Evolutionary conservation across 306 rosid genomes (phyloP), one percentile per base, ranked within the genome.

Genomic region (Comarum palustre): DNA sequence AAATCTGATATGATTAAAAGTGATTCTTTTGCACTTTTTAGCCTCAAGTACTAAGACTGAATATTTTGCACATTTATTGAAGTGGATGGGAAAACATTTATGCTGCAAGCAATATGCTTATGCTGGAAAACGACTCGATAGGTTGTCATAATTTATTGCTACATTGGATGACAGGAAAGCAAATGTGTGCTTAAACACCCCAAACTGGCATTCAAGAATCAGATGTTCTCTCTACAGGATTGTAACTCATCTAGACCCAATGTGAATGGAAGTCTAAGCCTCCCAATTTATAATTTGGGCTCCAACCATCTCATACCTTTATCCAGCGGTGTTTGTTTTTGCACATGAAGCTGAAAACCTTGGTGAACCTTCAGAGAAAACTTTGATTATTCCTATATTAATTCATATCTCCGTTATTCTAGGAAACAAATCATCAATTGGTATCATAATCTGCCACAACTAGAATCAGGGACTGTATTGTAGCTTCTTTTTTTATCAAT

Each of bases 151-250:
- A 85, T 82, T 83, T 84, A 65, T 87, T 67, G 72, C 79, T 82
- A 69, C 79, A 79, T 85, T 85, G 82, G 73, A 85, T 91, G 90
- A 81, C 96, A 87, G 98, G 96, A 59, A 81, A 87, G 77, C 86
- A 91, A 89, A 82, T 90, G 88, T 87, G 62, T 84, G 73, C 89
- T 91, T 87, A 84, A 84, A 78, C 84, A 84, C 73, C 82, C 89
- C 87, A 84, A 85, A 86, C 83, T 87, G 77, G 82, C 86, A 79
- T 73, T 78, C 77, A 86, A 82, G 86, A 82, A 65, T 85, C 86
- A 84, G 84, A 80, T 85, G 88, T 77, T 73, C 54, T 71, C 91
- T 75, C 67, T 82, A 60, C 93, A 80, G 71, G 82, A 64, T 68
- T 77, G 66, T 85, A 77, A 75, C 84, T 71, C 82, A 45, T 86